Base-by-base conservation (phyloP, 371 early-diverging fungal genomes). In the Zopfochytrium polystomum region DNA sequence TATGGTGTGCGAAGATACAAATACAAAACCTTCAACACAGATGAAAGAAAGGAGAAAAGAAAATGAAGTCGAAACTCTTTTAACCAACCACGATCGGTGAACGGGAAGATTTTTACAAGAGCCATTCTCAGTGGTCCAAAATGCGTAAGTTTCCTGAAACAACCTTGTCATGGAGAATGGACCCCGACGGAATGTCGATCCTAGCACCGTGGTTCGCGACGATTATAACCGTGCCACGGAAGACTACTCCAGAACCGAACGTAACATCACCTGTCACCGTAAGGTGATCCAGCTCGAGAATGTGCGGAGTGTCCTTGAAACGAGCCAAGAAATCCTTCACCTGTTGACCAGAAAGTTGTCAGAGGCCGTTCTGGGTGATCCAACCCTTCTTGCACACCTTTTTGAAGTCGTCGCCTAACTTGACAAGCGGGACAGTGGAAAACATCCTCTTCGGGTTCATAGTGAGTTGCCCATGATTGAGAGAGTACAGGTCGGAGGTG, bases 261-360 rank as follows among this genome's bases (percentile, higher is more conserved):
- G 85, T 84, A 32, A 99, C 99, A 81, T 99, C 96, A 48, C 99
- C 99, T 32, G 95, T 91, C 4, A 99, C 98, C 0, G 98, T 99
- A 48, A 99, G 76, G 72, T 96, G 98, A 73, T 99, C 99, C 26
- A 99, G 82, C 63, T 99, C 99, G 4, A 98, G 81, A 63, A 99
- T 98, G 71, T 96, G 89, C 9, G 99, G 97, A 45, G 92, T 90
- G 35, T 84, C 86, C 73, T 90, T 89, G 82, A 99, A 98, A 11
- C 95, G 83, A n/a, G 84, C 71, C 27, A 79, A 66, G 64, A 85
- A 87, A 74, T 87, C 78, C 23, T 63, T 98, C 93, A 65, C 85
- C 83, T 67, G 35, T 6, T 95, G 96, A 75, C 96, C 95, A 73
- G 99, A 99, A 80, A 97, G 93, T 63, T 93, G 35, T 11, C 9